Base-by-base conservation (phyloP, 257 asterid species). In the Voacanga thouarsii region DNA sequence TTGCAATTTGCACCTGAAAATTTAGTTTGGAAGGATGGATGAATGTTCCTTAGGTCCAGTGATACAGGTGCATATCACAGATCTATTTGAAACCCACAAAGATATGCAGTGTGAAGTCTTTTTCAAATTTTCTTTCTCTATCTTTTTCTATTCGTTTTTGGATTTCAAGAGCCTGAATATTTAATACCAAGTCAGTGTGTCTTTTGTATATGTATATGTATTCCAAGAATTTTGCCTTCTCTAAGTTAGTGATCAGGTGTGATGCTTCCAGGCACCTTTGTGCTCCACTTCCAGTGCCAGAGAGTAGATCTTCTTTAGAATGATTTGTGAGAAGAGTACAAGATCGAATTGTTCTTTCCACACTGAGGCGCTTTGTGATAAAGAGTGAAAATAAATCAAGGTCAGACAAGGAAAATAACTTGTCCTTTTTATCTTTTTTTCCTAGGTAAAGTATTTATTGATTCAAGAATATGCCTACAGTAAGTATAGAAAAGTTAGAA, bases 301-400 rank as follows among this genome's bases (percentile, higher is more conserved):
- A 85, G 77, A 74, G 79, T 76, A 84, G 88, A 76, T 84, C 89
- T 83, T 84, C 88, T 37, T 85, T 95, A 84, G 96, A 91, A 92
- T 85, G 91, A 92, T 85, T 95, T 39, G 89, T 93, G 72, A 89
- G 92, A 88, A 87, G 88, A 83, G 94, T 95, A 80, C 97, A 93
- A 85, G 93, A 89, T 63, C 91, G 92, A 80, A 88, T 95, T 71
- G 83, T 85, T 76, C 86, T 91, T 71, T 84, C 91, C 85, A 87
- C 96, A 9, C 79, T 95, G 50, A 90, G 96, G 86, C 87, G 88
- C 74, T 75, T 87, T 79, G 82, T 89, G 60, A 88, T 91, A 76
- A 90, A 90, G 88, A 81, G 82, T 41, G 87, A 89, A 75, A 92
- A 86, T 80, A 90, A 80, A 76, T 88, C 96, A 74, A 94, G 98